Base-by-base conservation (phyloP, 768 basidiomycete species). In the Boletellus sp. region DNA sequence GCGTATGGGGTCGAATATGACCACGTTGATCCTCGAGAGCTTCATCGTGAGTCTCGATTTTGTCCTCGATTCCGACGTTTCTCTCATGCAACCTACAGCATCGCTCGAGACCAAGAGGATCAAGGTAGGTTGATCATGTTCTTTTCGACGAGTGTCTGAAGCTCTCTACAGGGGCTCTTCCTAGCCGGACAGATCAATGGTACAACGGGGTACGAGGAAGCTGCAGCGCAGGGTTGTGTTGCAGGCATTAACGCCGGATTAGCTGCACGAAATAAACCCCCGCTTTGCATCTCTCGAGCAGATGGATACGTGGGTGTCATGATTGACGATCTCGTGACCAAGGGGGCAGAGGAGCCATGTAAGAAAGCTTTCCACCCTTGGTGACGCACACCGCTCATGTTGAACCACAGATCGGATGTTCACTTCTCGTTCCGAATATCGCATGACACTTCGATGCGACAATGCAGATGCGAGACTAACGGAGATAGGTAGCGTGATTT, bases 1-100 rank as follows among this genome's bases (percentile, higher is more conserved):
- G 93, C 90, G 0, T 95, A 94, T 69, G 93, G 93, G 3, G 90
- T 95, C 28, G 91, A 95, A 64, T 95, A 95, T 55, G 93, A 95
- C 61, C 84, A 90, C 60, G 76, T 95, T 11, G 91, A 95, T 70
- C 86, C 93, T 9, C 72, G 89, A 19, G 92, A 94, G 55, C 76
- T 95, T 33, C 72, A 71, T 26, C 72, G 90, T 90, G 54, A 56
- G 87, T 76, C 15, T 15, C 23, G 9, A 0, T 23, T 22, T n/a
- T 32, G 3, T 45, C 39, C 16, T 8, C 24, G 35, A 3, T 16
- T 15, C 11, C 26, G 13, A 16, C 4, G 12, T 5, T 16, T 33
- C 34, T 33, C 34, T 55, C 17, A 68, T 31, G 20, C 10, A 19
- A 4, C 20, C 3, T 23, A 3, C 51, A 91, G 87, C 80, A 16